These are phyloP conservation scores for Paramecium tetraurelia DNA, from an alignment of 73 alveolate species.

Conservation along the genomic window DNA sequence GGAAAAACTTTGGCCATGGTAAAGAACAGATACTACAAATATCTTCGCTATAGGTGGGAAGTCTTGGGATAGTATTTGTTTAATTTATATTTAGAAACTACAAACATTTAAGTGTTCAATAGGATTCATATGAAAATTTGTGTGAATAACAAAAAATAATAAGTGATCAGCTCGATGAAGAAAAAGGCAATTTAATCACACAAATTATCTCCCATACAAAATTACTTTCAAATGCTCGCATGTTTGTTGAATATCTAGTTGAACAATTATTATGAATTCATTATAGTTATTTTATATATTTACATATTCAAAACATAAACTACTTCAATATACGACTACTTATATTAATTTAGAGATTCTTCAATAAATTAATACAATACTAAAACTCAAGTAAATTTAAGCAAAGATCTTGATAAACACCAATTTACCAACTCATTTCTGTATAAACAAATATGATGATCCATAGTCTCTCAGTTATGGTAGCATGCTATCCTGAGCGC, in stretches of 20 bases:
- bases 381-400: neutral
- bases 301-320: neutral
- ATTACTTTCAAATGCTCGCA: neutral
- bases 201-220: neutral
- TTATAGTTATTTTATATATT: neutral
- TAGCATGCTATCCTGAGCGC: neutral
- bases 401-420: neutral
- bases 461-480: neutral
- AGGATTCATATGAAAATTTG: slow-evolving; percentile 11
- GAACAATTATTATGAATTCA: slow-evolving; percentile 6
- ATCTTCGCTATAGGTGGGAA: slow-evolving; percentile 31
- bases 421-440: neutral
- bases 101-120: slow-evolving; percentile 26
- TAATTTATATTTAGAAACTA: neutral
- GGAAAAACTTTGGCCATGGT: slow-evolving; percentile 49
- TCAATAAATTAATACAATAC: neutral
- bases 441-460: neutral
- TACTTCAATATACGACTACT: neutral
- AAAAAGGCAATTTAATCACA: neutral
- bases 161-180: neutral
- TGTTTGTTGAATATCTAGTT: slow-evolving; percentile 5
- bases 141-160: neutral
- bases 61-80: slow-evolving; percentile 13
- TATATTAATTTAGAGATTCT: neutral
- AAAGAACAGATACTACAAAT: slow-evolving; percentile 14